Evolutionary conservation across 2,329 filamentous ascomycete genomes (phyloP), one percentile per base, ranked within the genome.

Genomic region (Lachnellula hyalina): DNA sequence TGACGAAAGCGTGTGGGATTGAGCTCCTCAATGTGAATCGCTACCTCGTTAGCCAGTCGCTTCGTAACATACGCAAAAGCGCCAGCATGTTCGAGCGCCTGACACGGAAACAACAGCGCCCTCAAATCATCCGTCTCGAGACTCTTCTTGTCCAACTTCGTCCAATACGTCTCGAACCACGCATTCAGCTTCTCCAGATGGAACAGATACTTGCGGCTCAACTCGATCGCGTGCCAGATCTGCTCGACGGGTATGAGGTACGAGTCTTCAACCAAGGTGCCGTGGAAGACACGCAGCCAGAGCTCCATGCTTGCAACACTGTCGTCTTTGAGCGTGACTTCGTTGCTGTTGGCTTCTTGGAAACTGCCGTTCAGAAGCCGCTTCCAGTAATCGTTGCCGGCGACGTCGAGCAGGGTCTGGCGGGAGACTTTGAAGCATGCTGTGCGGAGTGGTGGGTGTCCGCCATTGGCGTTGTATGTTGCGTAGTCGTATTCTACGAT

Each of bases 261-360:
- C 28, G 55, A 47, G 1, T 53, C 55, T 12, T 49, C 38, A 3
- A 28, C 45, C 42, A 55, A n/a, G 5, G 19, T 41, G 21, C 46
- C 11, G 23, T 64, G 60, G 9, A 64, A 19, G 8, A 50, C 35
- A 1, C 57, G 54, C 9, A 64, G 56, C 50, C 59, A 59, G 14
- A 63, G 41, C 21, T 61, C 51, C 1, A 59, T 28, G 32, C 53
- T 56, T 5, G 21, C 49, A 12, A 57, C 32, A 1, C 51, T 59
- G 21, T 55, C 56, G 9, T 58, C 51, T 38, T 59, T 12, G 17
- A 62, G 41, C 6, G 19, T 44, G 17, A 21, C 25, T 1, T 23
- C n/a, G 14, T 17, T 40, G 36, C 36, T 40, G 17, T 15, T 5
- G 2, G 36, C 36, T 17, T 40, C 36, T 17, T 15, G 17, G 36